Percentiles rank a stretch among this genome's conserved stretches.
These are phyloP conservation scores for Alternaria dauci DNA, from an alignment of 2,329 filamentous ascomycete species.

Conservation along the genomic window DNA sequence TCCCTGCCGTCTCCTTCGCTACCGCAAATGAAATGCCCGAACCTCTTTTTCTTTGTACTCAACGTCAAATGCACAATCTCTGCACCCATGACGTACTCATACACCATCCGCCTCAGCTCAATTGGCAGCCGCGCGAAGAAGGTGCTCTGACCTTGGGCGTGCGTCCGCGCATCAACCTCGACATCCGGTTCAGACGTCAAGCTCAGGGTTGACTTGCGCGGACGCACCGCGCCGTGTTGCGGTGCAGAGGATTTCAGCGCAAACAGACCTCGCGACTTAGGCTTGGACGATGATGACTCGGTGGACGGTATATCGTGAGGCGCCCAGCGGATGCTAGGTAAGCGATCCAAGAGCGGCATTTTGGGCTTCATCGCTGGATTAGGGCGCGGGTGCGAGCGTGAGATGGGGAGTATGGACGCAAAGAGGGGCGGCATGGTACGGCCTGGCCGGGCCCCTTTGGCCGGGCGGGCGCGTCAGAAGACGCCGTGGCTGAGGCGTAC, in stretches of 20 bases:
- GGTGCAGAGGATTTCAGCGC: slow-evolving; percentile 11
- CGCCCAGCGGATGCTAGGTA: slow-evolving; percentile 39
- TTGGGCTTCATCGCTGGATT: slow-evolving; percentile 18
- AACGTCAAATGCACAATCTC: slow-evolving; percentile 45
- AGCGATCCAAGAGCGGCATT: slow-evolving; percentile 10
- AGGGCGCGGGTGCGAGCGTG: not conserved
- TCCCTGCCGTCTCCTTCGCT: slow-evolving; percentile 18
- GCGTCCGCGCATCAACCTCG: slow-evolving; percentile 38
- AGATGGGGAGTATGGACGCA: not conserved
- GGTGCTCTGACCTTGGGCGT: slow-evolving; percentile 37
- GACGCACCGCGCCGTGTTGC: slow-evolving; percentile 7
- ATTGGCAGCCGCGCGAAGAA: slow-evolving; percentile 46
- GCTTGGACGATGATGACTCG: slow-evolving; percentile 14
- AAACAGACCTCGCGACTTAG: slow-evolving; percentile 27
- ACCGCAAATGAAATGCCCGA: slow-evolving; percentile 46
- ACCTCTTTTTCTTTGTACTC: slow-evolving; percentile 38
- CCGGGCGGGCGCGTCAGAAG: not conserved
- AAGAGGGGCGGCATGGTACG: slow-evolving; percentile 8
- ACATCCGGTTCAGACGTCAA: slow-evolving; percentile 29
- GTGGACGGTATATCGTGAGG: slow-evolving; percentile 36
- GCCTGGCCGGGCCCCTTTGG: not conserved
- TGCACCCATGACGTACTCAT: slow-evolving; percentile 40
- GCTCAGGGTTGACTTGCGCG: slow-evolving; percentile 35
- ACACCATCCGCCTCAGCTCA: slow-evolving; percentile 44
- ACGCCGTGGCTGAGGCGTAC: slow-evolving; percentile 1